A percentile compares a stretch with the other conserved stretches of the same genome.
phyloP scores from a whole-genome alignment of 2,329 filamentous ascomycete genomes.

The Cladophialophora psammophila region DNA sequence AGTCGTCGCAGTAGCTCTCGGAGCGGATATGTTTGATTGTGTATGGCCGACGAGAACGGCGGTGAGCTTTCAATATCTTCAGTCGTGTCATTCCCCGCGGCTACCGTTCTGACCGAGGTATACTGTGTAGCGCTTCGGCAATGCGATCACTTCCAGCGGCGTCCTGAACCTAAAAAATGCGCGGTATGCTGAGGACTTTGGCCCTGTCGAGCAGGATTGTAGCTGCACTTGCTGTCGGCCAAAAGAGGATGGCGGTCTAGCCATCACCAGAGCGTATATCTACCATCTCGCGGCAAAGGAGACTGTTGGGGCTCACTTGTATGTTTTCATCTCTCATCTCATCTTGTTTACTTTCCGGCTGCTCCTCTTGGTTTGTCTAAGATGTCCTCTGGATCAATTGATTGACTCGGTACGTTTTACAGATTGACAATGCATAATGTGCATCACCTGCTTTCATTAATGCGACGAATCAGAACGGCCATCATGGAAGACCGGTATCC shows the following conservation, averaged over 20 bases:
- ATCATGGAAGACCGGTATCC: slow-evolving; percentile 85
- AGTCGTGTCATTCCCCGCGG: not conserved
- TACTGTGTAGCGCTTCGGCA: slow-evolving; percentile 75
- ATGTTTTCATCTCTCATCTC: slow-evolving; percentile 38
- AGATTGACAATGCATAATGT: slow-evolving; percentile 86
- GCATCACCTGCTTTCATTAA: slow-evolving; percentile 86
- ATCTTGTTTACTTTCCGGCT: not conserved
- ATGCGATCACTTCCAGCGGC: slow-evolving; percentile 82
- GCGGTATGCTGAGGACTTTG: slow-evolving; percentile 78
- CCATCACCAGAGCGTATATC: slow-evolving; percentile 85
- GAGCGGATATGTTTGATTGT: slow-evolving; percentile 99
- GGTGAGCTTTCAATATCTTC: slow-evolving; percentile 49
- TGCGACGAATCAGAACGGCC: slow-evolving; percentile 75
- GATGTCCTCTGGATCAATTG: not conserved
- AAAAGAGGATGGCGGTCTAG: slow-evolving; percentile 70
- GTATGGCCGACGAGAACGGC: slow-evolving; percentile 98
- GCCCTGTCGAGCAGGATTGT: slow-evolving; percentile 82
- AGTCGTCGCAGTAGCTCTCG: slow-evolving; percentile 89
- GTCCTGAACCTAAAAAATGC: slow-evolving; percentile 85
- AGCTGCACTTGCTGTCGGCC: slow-evolving; percentile 78
- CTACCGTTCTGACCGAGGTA: not conserved
- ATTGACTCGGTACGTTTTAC: not conserved
- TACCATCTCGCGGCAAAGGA: slow-evolving; percentile 94
- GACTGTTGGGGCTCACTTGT: slow-evolving; percentile 83
- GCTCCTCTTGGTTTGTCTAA: not conserved